phyloP scores from a whole-genome alignment of 2,329 filamentous ascomycete genomes.

The Thelonectria blattea region DNA sequence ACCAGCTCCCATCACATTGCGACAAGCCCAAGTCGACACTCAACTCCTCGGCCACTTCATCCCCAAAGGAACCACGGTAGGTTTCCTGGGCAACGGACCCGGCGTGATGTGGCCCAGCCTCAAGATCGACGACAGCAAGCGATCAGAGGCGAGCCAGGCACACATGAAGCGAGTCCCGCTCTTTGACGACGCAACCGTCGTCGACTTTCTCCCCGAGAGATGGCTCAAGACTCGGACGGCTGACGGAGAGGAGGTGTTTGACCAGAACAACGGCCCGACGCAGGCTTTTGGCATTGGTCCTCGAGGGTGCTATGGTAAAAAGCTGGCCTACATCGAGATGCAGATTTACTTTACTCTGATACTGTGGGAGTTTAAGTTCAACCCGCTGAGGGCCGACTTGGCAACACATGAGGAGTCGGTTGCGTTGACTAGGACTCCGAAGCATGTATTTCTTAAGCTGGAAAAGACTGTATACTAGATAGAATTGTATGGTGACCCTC shows the following conservation, averaged over 20 bases:
- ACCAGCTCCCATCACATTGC: background rate
- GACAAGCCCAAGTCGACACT: background rate
- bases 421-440: too few species aligned
- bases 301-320: slow-evolving; percentile 46
- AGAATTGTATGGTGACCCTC: too few species aligned
- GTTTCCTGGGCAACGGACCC: background rate
- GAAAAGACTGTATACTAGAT: too few species aligned
- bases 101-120: background rate
- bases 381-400: background rate
- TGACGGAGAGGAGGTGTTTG: slow-evolving; percentile 30
- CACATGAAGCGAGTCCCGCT: background rate
- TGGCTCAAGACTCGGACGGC: background rate
- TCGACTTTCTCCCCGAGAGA: background rate
- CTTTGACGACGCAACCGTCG: background rate
- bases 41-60: background rate
- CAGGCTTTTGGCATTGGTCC: slow-evolving; percentile 45
- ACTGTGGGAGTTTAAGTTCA: slow-evolving; percentile 37
- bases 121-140: background rate
- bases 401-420: too few species aligned
- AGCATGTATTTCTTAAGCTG: too few species aligned
- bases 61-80: background rate
- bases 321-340: slow-evolving; percentile 39
- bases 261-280: slow-evolving; percentile 39
- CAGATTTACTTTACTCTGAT: slow-evolving; percentile 38
- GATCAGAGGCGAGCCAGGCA: background rate